Base-by-base conservation (phyloP, 1,284 basidiomycete genomes). In the Paramarasmius palmivorus region DNA sequence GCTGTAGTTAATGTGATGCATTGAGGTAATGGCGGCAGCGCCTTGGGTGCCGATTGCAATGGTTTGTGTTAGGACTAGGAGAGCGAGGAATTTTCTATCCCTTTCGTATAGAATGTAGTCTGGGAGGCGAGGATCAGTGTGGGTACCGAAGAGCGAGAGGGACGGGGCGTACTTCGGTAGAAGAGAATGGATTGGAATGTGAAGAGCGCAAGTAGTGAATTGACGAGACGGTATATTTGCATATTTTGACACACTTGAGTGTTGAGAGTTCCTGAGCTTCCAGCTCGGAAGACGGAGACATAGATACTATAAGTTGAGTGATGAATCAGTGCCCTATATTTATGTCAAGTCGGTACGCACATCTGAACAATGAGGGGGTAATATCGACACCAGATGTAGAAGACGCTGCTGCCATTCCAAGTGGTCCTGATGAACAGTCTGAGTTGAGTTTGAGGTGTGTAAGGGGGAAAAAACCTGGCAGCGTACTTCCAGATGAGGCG, bases 381-480 rank as follows among this genome's bases (percentile, higher is more conserved):
- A 22, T 32, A 50, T 34, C 49, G 37, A 42, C 38, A 32, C 49
- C 37, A 35, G 7, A 32, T 34, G 36, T 50, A 50, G 22, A 50
- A 25, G 10, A 29, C 4, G 17, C 12, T 50, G 3, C n/a, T 41
- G 8, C 20, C 2, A 4, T 37, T 26, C 38, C 38, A 50, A 15
- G 20, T 4, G 7, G 23, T 25, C 25, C 49, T 50, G n/a, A 4
- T 40, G 22, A 12, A 40, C 12, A 40, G 20, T 49, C 19, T 22
- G 32, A 22, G 19, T 32, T 12, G 15, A 38, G 26, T 14, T 17
- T 35, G 19, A 17, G 20, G n/a, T 17, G n/a, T 25, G 23, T 15
- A 41, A 19, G 29, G 15, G 22, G 26, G 34, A 14, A 39, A 39
- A 25, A 14, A 15, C 10, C n/a, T 36, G 45, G 23, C 23, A 12